Conservation (phyloP, 2,329 filamentous ascomycete species). For the Pleurostoma richardsiae region DNA sequence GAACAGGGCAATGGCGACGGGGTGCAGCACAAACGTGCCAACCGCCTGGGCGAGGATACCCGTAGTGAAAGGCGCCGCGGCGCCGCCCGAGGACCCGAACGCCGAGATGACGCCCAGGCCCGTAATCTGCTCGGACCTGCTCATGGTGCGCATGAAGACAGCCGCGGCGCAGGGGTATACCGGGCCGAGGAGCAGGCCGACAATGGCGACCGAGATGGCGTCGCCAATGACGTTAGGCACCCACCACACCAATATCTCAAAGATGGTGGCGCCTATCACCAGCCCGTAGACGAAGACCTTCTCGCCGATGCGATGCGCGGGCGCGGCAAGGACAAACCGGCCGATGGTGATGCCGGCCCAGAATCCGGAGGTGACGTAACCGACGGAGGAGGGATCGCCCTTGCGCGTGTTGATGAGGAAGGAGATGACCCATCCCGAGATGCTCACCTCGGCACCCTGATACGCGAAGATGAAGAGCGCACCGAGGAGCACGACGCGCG, state of each 20-base stretch:
- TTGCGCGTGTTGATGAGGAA: constrained; percentile 71
- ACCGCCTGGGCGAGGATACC: constrained; percentile 57
- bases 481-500: constrained; percentile 64
- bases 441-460: constrained; percentile 78
- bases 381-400: constrained; percentile 65
- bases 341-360: constrained; percentile 73
- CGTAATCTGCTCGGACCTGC: constrained; percentile 53
- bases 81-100: constrained; percentile 65
- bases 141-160: constrained; percentile 57
- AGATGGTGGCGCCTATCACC: constrained; percentile 54
- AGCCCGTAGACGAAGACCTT: constrained; percentile 62
- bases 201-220: constrained; percentile 60
- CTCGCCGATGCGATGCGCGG: constrained; percentile 65
- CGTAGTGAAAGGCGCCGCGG: constrained; percentile 61
- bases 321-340: constrained; percentile 64
- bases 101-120: constrained; percentile 64
- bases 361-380: constrained; percentile 72
- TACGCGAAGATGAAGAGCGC: constrained; percentile 82
- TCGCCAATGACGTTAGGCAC: constrained; percentile 71
- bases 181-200: constrained; percentile 73
- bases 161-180: constrained; percentile 71
- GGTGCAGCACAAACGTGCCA: constrained; percentile 61
- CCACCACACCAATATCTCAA: constrained; percentile 75
- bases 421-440: constrained; percentile 82
- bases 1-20: constrained; percentile 63